Conservation (phyloP, 2,329 filamentous ascomycete genomes). For the Tolypocladium guangdongense region DNA sequence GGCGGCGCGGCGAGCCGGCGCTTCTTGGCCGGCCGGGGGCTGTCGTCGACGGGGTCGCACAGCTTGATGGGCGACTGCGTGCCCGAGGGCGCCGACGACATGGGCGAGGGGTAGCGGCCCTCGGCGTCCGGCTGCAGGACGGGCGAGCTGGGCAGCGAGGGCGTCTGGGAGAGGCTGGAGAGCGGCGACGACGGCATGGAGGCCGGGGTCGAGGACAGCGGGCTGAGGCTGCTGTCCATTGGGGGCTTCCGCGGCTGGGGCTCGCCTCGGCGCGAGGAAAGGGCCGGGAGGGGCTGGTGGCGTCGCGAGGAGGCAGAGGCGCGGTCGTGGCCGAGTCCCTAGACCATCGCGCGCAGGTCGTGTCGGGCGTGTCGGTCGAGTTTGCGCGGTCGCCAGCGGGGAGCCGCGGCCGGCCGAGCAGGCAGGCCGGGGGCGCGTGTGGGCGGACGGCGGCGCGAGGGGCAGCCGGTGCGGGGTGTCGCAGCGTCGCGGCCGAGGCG, state of each 20-base stretch:
- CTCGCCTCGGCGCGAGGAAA: not conserved
- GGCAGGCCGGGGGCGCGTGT: not conserved
- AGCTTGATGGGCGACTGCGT: slow-evolving; percentile 40
- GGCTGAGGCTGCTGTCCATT: slow-evolving; percentile 16
- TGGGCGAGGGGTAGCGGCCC: slow-evolving; percentile 41
- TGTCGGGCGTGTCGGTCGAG: too few relatives aligned
- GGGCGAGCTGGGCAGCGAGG: slow-evolving; percentile 38
- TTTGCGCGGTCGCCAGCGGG: not conserved
- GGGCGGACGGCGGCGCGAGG: not conserved
- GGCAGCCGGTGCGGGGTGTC: not conserved
- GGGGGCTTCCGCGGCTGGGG: not conserved
- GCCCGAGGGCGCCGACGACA: slow-evolving; percentile 35
- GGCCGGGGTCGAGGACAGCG: slow-evolving; percentile 19
- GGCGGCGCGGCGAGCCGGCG: slow-evolving; percentile 49
- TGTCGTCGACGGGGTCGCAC: slow-evolving; percentile 36
- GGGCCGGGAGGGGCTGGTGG: not conserved
- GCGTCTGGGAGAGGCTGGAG: slow-evolving; percentile 41
- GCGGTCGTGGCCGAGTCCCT: not conserved
- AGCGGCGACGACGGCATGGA: slow-evolving; percentile 28
- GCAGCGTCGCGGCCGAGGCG: not conserved
- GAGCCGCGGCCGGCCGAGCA: not conserved
- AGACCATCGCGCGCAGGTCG: not conserved
- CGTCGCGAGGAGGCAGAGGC: not conserved
- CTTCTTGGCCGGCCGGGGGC: slow-evolving; percentile 63
- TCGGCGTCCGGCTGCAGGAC: slow-evolving; percentile 24